Base-by-base conservation (phyloP, 1,284 basidiomycete species). In the Prillingera fragicola region DNA sequence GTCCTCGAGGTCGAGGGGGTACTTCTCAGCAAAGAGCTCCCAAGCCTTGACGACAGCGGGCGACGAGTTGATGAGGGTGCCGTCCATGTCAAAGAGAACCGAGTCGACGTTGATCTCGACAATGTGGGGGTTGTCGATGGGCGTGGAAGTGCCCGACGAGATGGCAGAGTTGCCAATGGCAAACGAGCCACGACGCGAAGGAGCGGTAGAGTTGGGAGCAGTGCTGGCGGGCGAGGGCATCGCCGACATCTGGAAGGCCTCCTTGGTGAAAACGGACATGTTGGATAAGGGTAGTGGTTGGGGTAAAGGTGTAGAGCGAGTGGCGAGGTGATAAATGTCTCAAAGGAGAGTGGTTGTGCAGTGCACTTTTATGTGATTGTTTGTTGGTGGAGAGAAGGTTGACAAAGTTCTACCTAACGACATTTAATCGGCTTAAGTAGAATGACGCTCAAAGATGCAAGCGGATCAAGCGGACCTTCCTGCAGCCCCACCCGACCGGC, bases 111-210 rank as follows among this genome's bases (percentile, higher is more conserved):
- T 64, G 60, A 72, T 70, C 38, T 65, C 61, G 46, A 70, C 65
- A 45, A 70, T 63, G 54, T 70, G 62, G 76, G 78, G 63, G 24
- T 17, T 46, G n/a, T 33, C 26, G 3, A 83, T 82, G 1, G 79
- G 76, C 8, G 87, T 82, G 45, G 79, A 80, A 84, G 88, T 90
- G 10, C 59, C 57, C 14, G 41, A 45, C 9, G 55, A 48, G 2
- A 59, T 42, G 23, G 56, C 41, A n/a, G n/a, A n/a, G 29, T 15
- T 12, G 21, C 4, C 14, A 28, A 40, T 45, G 28, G 61, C 58
- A 46, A 66, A 63, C 5, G 66, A 66, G 19, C 51, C 45, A 43
- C 63, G 57, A 42, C 63, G 57, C 19, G 65, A 63, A 28, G 47
- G 43, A 18, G 60, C 57, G 22, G 45, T 41, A 26, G 66, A 69